These are phyloP conservation scores for Bruguiera sexangula DNA, from an alignment of 345 rosid species.

Conservation along the genomic window DNA sequence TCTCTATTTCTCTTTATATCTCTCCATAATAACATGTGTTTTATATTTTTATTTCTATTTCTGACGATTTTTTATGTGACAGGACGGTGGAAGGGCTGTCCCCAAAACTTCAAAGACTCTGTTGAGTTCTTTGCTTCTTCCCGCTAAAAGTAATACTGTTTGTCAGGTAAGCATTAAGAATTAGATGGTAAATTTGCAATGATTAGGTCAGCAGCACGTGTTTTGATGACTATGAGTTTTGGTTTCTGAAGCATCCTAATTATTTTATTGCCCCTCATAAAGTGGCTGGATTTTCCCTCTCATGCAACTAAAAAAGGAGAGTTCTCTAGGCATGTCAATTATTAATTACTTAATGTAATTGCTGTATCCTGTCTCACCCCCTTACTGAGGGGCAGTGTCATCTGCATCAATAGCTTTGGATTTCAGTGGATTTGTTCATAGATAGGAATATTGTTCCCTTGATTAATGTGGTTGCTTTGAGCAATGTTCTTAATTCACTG, in stretches of 20 bases:
- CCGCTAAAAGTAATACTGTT: constrained; percentile 47
- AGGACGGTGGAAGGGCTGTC: constrained; percentile 69
- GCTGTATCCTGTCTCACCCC: too few species aligned
- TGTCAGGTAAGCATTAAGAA: constrained; percentile 58
- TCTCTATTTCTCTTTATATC: background rate
- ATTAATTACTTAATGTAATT: too few species aligned
- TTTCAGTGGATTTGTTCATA: too few species aligned
- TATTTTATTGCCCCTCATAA: too few species aligned
- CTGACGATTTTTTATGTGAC: constrained; percentile 18
- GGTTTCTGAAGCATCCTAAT: background rate
- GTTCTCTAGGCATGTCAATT: too few species aligned
- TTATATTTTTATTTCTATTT: constrained; percentile 10
- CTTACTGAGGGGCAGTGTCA: too few species aligned
- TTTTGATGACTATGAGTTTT: background rate
- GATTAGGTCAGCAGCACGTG: background rate
- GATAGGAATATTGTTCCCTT: too few species aligned
- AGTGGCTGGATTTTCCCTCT: too few species aligned
- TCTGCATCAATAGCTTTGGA: too few species aligned
- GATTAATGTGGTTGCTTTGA: too few species aligned
- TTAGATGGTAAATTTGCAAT: background rate
- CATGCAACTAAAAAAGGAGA: too few species aligned
- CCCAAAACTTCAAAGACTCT: constrained; percentile 43
- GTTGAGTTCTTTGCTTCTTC: constrained; percentile 45
- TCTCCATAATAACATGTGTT: background rate
- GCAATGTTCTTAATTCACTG: too few species aligned